Evolutionary conservation across 208 protist species (phyloP), one percentile per base, ranked within the genome.

Genomic region (Leptomonas pyrrhocoris): DNA sequence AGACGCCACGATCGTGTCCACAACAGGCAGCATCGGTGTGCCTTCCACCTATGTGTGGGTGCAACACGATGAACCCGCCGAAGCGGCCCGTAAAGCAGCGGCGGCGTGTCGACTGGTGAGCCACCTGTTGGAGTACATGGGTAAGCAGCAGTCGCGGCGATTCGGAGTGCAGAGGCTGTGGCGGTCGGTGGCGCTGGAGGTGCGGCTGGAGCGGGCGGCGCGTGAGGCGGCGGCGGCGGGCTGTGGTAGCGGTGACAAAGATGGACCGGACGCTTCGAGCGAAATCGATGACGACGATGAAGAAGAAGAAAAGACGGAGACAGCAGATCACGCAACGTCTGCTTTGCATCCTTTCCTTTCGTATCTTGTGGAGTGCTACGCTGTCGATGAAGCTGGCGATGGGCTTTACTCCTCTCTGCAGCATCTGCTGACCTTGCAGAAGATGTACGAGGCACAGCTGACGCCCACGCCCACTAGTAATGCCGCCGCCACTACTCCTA

Each of bases 331-430:
- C 2, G 18, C 23, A 68, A 42, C n/a, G 25, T 36, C 36, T 21
- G 19, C 45, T 7, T 53, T 69, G 12, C 79, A 72, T 9, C 66
- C 73, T 18, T 62, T 89, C n/a, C 50, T 76, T 13, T 30, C 55
- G 4, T 84, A 79, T 53, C 57, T 89, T 40, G 62, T 66, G 30
- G 68, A 76, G 50, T 80, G 79, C 30, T 90, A 87, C 70, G 83
- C 73, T 15, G 42, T 67, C 3, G 88, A 93, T 60, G 84, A 89
- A 34, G 84, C 80, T 2, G 88, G 88, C 31, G 88, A 93, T 56
- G 83, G 80, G 8, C 84, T 93, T 46, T 76, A 68, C 59, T 77
- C 79, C 2, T 63, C 77, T 2, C 16, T 25, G 4, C 49, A 59
- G 45, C 65, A 72, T 45, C 57, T 71, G 18, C 49, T 58, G 34